These are phyloP conservation scores for Diaporthe australafricana DNA, from an alignment of 2,329 filamentous ascomycete genomes.

Conservation along the genomic window DNA sequence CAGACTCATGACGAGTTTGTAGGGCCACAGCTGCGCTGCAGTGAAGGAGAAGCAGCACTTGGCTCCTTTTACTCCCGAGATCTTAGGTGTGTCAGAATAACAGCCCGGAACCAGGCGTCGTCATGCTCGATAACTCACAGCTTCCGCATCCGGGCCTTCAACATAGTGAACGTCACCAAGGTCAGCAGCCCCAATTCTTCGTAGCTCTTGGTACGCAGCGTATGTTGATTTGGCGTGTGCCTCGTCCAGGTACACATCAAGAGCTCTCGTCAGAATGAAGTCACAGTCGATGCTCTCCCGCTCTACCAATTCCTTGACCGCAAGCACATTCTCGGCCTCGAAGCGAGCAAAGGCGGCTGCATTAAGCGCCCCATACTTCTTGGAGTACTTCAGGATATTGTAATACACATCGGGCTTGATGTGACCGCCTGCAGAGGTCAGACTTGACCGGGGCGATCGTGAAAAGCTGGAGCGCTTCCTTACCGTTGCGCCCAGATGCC, in stretches of 20 bases:
- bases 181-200: conserved; percentile 42
- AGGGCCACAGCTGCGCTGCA: conserved; percentile 43
- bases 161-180: conserved; percentile 45
- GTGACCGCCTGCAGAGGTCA: conserved; percentile 25
- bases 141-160: conserved; percentile 35
- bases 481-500: conserved; percentile 51
- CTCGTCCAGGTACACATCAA: conserved; percentile 50
- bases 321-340: conserved; percentile 54
- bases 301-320: conserved; percentile 56
- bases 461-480: conserved; percentile 35
- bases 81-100: conserved; percentile 37
- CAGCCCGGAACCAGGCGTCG: no score
- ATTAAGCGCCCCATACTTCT: conserved; percentile 17
- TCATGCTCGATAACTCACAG: conserved; percentile 7
- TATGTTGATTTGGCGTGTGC: conserved; percentile 39
- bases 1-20: conserved; percentile 46
- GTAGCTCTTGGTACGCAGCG: conserved; percentile 45
- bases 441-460: not conserved
- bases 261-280: conserved; percentile 51
- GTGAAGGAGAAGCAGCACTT: conserved; percentile 47
- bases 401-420: conserved; percentile 35
- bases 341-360: conserved; percentile 65
- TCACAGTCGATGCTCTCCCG: conserved; percentile 42
- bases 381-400: conserved; percentile 24
- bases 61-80: conserved; percentile 50